Base-by-base conservation (phyloP, 2,329 filamentous ascomycete genomes). In the Paraphaeosphaeria sporulosa region DNA sequence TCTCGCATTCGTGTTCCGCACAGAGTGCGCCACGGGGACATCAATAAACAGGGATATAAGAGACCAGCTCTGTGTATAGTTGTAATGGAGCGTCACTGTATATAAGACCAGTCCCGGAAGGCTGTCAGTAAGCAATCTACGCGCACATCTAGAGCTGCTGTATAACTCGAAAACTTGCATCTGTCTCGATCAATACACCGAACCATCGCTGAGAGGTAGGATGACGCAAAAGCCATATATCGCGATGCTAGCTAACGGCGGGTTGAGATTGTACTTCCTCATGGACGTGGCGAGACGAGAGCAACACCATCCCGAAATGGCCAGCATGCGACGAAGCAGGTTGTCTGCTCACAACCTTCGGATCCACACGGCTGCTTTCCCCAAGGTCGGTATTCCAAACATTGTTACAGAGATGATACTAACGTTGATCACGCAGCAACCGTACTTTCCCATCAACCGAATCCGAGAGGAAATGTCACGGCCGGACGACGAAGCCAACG, bases 261-360 rank as follows among this genome's bases (percentile, higher is more conserved):
- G 36, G 36, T n/a, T 6, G 9, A 55, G 27, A 34, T 17, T 4
- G 23, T 10, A 17, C 17, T 30, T 46, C 9, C 13, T 27, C 40
- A 55, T 55, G 52, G 52, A 46, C 5, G 42, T 36, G 13, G 19
- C 15, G 8, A 21, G 23, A 12, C 23, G 15, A 53, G 34, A 36
- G 44, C 25, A 46, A 55, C 40, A 40, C 5, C 13, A 23, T 19
- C 23, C 25, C 9, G 38, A 32, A 7, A 55, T 46, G 23, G 27
- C 17, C 19, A 38, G n/a, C 27, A 55, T 46, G 25, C 52, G 52
- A 55, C 40, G 52, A 23, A 55, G 42, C 30, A 46, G 47, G 30
- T 52, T 77, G 42, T 75, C 74, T 1, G 71, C 74, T 47, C 70
- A 73, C 48, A 77, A 76, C 59, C 46, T 77, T 32, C 65, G 68